These are phyloP conservation scores for Triangularia setosa DNA, from an alignment of 2,329 filamentous ascomycete genomes.

Conservation along the genomic window DNA sequence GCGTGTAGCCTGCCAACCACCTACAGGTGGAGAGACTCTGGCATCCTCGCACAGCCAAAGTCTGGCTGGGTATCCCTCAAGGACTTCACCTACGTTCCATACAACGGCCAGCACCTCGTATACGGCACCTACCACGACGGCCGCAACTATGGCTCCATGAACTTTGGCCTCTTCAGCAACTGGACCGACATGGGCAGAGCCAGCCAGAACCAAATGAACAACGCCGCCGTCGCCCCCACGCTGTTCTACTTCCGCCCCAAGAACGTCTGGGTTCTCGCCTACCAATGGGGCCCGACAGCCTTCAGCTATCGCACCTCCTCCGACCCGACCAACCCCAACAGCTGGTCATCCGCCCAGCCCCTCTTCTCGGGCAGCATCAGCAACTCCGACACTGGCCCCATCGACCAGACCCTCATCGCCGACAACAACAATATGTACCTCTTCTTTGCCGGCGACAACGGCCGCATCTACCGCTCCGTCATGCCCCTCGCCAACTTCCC, in stretches of 20 bases:
- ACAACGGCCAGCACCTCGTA: conserved; percentile 58
- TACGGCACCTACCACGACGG: conserved; percentile 51
- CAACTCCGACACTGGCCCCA: conserved; percentile 48
- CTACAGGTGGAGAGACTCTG: conserved; percentile 53
- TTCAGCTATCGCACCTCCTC: conserved; percentile 59
- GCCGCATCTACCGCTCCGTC: conserved; percentile 59
- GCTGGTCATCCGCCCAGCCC: conserved; percentile 51
- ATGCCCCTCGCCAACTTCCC: conserved; percentile 63
- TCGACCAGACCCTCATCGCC: conserved; percentile 62
- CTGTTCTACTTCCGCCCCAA: conserved; percentile 62
- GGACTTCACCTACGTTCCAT: conserved; percentile 55
- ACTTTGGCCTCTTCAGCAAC: conserved; percentile 51
- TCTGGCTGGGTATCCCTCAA: conserved; percentile 56
- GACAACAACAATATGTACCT: conserved; percentile 61
- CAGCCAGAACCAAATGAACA: conserved; percentile 48
- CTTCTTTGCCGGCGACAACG: conserved; percentile 66
- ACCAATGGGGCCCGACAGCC: conserved; percentile 58
- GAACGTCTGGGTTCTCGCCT: conserved; percentile 59
- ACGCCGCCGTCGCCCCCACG: conserved; percentile 52
- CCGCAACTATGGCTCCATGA: conserved; percentile 53
- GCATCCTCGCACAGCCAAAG: conserved; percentile 47
- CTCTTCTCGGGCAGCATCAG: conserved; percentile 55
- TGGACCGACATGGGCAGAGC: conserved; percentile 49
- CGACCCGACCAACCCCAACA: conserved; percentile 53
- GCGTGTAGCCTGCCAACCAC: conserved; percentile 50